Conservation (phyloP, 306 rosid genomes). For the Myrica gale region DNA sequence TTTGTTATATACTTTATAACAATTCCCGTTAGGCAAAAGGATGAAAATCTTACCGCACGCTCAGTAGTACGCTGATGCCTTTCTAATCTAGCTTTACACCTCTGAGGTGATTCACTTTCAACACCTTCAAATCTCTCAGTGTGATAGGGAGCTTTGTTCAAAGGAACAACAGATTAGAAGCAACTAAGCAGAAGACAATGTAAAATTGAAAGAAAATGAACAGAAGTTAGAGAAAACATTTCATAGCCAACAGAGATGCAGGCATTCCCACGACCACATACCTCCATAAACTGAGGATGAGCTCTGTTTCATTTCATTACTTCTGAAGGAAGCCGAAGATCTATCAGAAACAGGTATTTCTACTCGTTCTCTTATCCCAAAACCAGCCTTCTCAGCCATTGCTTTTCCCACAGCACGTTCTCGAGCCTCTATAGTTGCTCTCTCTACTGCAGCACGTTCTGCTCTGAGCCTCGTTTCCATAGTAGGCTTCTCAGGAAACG, state of each 20-base stretch:
- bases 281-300: slow-evolving; percentile 60
- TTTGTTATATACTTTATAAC: slow-evolving; percentile 15
- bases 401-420: slow-evolving; percentile 81
- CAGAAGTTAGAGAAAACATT: slow-evolving; percentile 1
- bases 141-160: slow-evolving; percentile 44
- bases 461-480: slow-evolving; percentile 81
- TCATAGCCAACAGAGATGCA: slow-evolving; percentile 17
- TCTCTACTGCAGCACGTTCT: slow-evolving; percentile 87
- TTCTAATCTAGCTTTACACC: slow-evolving; percentile 94
- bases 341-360: slow-evolving; percentile 91
- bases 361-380: slow-evolving; percentile 60
- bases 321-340: slow-evolving; percentile 53
- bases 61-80: slow-evolving; percentile 87
- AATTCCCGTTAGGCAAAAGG: slow-evolving; percentile 15
- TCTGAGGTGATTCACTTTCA: slow-evolving; percentile 89
- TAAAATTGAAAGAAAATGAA: slow-evolving; percentile 14
- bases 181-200: slow-evolving; percentile 23
- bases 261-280: slow-evolving; percentile 33
- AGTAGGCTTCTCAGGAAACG: slow-evolving; percentile 61
- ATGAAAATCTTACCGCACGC: slow-evolving; percentile 70
- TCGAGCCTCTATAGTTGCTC: slow-evolving; percentile 92
- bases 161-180: slow-evolving; percentile 28
- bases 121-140: slow-evolving; percentile 63
- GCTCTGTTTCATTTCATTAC: slow-evolving; percentile 51
- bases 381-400: slow-evolving; percentile 68